Base-by-base conservation (phyloP, 2,329 filamentous ascomycete species). In the Trichoderma sp. region DNA sequence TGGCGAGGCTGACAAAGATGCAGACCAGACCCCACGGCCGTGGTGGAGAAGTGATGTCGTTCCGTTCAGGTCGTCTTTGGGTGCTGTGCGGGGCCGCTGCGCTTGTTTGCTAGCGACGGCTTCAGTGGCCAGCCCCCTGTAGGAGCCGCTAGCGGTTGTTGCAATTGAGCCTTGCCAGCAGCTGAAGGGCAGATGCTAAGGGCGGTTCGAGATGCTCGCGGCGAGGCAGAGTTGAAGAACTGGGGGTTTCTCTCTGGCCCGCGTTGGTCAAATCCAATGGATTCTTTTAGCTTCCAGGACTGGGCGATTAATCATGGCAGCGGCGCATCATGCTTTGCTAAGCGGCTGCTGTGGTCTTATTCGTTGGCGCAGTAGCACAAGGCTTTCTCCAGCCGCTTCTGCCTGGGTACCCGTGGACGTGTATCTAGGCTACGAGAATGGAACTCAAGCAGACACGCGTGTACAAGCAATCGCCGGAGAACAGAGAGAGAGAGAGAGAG, bases 1-100 rank as follows among this genome's bases (percentile, higher is more conserved):
- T 56, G 64, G 67, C 64, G 42, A 69, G 69, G 69, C 69, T 70
- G 69, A 69, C 63, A 69, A 61, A 66, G 53, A 65, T 68, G 61
- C 52, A 54, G 52, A 29, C 34, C 32, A 15, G 50, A 59, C 64
- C 64, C 64, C 53, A 54, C 67, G 50, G 35, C 56, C 32, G 32
- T 59, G 60, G 67, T 65, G 58, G 57, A 64, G 58, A 39, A 50
- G 57, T 67, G 68, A 64, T 61, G 68, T 63, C 56, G 67, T 67
- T 66, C 52, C 48, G 63, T n/a, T 52, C 57, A 37, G 37, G 53
- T n/a, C 52, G 19, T 39, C 34, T 19, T 39, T 17, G 54, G 12
- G 54, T 19, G 54, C 54, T 39, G 34, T 68, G 59, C 67, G 64
- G 64, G 67, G 67, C 45, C 39, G 61, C 39, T 52, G 35, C 60